Evolutionary conservation across 75 land plant genomes (phyloP).

Genomic region (Ceratopteris richardii): DNA sequence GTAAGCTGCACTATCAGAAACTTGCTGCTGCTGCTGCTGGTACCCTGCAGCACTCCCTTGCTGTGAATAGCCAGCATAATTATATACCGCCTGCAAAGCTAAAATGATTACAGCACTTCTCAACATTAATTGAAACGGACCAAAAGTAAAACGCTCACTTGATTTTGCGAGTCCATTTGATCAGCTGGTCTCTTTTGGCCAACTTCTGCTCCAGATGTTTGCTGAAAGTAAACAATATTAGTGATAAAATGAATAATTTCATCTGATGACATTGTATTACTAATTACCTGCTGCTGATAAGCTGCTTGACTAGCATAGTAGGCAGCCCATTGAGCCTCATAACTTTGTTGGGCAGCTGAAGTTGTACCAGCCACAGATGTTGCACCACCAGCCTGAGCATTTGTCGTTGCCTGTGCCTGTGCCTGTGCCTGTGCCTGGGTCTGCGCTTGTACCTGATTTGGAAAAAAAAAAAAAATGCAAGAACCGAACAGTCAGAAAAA

Average conservation of each 20-base stretch:
- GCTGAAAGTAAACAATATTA: background rate
- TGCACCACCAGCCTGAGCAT: background rate
- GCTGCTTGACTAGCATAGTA: slow-evolving; percentile 29
- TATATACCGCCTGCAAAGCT: slow-evolving; percentile 2
- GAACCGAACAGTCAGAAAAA: too few species aligned
- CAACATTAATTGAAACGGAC: background rate
- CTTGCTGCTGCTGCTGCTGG: background rate
- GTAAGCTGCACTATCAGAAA: background rate
- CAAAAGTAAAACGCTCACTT: background rate
- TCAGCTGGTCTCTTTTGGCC: slow-evolving; percentile 11
- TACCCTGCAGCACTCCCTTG: background rate
- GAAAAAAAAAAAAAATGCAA: background rate
- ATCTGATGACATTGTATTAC: too few species aligned
- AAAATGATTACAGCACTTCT: background rate
- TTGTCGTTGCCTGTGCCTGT: slow-evolving; percentile 2
- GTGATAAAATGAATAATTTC: background rate
- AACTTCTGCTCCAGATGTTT: slow-evolving; percentile 4
- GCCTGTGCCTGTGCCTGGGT: background rate
- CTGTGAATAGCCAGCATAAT: slow-evolving; percentile 3
- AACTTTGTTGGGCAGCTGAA: slow-evolving; percentile 11
- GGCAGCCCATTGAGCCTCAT: slow-evolving; percentile 30
- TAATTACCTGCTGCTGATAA: slow-evolving; percentile 18
- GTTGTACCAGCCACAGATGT: slow-evolving; percentile 7
- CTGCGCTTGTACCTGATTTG: background rate
- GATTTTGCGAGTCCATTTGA: slow-evolving; percentile 4